Base-by-base conservation (phyloP, 305 asterid species). In the Coffea humblotiana region DNA sequence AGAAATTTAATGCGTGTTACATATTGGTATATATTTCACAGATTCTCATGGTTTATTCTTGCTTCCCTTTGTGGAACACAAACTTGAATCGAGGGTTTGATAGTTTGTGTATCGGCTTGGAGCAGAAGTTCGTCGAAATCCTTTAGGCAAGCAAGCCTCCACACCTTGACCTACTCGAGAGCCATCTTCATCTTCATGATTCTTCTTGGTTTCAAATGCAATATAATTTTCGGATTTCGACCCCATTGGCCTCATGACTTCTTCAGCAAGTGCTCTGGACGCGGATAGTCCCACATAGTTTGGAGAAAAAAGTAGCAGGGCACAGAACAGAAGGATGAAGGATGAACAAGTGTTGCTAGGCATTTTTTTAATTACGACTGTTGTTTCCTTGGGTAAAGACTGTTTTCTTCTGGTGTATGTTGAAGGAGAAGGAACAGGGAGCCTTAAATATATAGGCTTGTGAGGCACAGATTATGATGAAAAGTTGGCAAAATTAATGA, bases 61-160 rank as follows among this genome's bases (percentile, higher is more conserved):
- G 43, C 6, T 25, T 21, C 27, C 43, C 52, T 14, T 71, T 15
- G 85, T 40, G 65, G 84, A 79, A 65, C 87, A 77, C 77, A 64
- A 16, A 52, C 66, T 8, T 27, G 90, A 72, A 47, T 80, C 84
- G 16, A 84, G 66, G 21, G 84, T 75, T 47, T 85, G 85, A 69
- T 85, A 72, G 5, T 87, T 87, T 52, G 77, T 85, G 47, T 85
- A 87, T 4, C 81, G 88, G 74, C 90, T 87, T 3, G 90, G 90
- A 7, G 84, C 88, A 60, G 90, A 87, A 18, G 74, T 76, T 32
- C 52, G 69, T 52, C 85, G 78, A 8, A 71, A 66, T 9, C 90
- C 90, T 79, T 87, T 87, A 49, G 90, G 90, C 85, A 83, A 32
- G 65, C 90, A 85, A 74, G 81, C 76, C 75, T 83, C 84, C 79